Base-by-base conservation (phyloP, 768 basidiomycete genomes). In the Dendrothele bispora region DNA sequence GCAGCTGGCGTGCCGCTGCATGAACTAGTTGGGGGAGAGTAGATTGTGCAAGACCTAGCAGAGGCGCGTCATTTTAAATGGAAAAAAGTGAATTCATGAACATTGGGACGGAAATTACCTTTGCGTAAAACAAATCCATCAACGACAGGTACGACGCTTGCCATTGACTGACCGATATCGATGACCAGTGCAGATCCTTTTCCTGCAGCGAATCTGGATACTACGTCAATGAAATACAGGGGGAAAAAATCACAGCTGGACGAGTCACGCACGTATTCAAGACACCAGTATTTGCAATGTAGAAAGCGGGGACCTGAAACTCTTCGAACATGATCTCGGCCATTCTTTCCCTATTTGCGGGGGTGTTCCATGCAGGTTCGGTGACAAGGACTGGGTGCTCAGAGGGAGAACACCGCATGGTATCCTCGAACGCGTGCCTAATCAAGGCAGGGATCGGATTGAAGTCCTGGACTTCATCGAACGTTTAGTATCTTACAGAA, bases 321-420 rank as follows among this genome's bases (percentile, higher is more conserved):
- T 95, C 88, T 67, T 99, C 97, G 59, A 98, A 98, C 84, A 97
- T 90, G 39, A 97, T 88, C 69, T 98, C 93, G 10, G 93, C 90
- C 86, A 98, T 90, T 46, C 87, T 80, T 71, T 98, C 93, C 50
- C 95, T 74, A 61, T 97, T 92, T n/a, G 84, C 84, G 18, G 84
- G 74, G 0, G 92, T 91, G 63, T 98, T 98, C 97, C 97, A 99
- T 3, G 94, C 86, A 6, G 94, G 88, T 64, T 99, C 97, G 1
- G 97, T 98, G 7, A 94, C 80, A 34, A 99, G 80, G 35, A 98
- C 68, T 1, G 97, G 97, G 60, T 97, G 95, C 56, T 98, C 92
- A 4, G 84, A 70, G 3, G 91, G 76, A 54, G 83, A 82, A 48
- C 83, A 81, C 18, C 80, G 80, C 76, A 98, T 85, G 32, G 87